phyloP scores from a whole-genome alignment of 1,284 basidiomycete species.

The Blastosporella zonata region DNA sequence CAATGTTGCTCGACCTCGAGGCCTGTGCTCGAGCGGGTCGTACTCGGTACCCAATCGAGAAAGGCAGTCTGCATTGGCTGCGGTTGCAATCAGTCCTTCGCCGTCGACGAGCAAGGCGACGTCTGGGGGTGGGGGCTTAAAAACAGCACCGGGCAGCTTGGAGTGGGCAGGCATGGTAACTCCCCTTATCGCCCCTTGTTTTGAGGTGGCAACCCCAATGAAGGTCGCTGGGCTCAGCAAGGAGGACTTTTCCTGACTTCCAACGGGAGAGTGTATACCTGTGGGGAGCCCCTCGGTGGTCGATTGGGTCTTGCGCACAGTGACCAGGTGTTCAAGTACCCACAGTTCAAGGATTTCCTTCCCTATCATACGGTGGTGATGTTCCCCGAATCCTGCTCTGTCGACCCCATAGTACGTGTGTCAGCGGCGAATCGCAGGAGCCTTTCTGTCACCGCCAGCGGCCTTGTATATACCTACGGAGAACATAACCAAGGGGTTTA shows the following conservation, averaged over 20 bases:
- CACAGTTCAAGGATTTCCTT: slow-evolving; percentile 38
- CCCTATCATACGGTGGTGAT: slow-evolving; percentile 48
- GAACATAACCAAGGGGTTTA: neutral
- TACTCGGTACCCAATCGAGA: slow-evolving; percentile 52
- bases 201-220: slow-evolving; percentile 59
- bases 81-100: slow-evolving; percentile 76
- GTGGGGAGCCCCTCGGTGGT: slow-evolving; percentile 63
- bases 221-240: slow-evolving; percentile 57
- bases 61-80: slow-evolving; percentile 67
- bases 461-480: neutral
- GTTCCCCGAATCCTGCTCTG: neutral
- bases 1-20: slow-evolving; percentile 70
- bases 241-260: slow-evolving; percentile 67
- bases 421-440: neutral
- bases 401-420: neutral
- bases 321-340: slow-evolving; percentile 41
- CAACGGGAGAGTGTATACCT: slow-evolving; percentile 72
- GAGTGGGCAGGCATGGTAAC: slow-evolving; percentile 27
- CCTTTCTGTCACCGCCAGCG: neutral
- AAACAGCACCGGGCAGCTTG: slow-evolving; percentile 45
- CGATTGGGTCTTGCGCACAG: slow-evolving; percentile 64
- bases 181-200: slow-evolving; percentile 26
- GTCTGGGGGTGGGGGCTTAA: slow-evolving; percentile 85
- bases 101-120: slow-evolving; percentile 65
- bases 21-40: slow-evolving; percentile 64